These are phyloP conservation scores for Castanopsis chinensis DNA, from an alignment of 306 rosid species.

Conservation along the genomic window DNA sequence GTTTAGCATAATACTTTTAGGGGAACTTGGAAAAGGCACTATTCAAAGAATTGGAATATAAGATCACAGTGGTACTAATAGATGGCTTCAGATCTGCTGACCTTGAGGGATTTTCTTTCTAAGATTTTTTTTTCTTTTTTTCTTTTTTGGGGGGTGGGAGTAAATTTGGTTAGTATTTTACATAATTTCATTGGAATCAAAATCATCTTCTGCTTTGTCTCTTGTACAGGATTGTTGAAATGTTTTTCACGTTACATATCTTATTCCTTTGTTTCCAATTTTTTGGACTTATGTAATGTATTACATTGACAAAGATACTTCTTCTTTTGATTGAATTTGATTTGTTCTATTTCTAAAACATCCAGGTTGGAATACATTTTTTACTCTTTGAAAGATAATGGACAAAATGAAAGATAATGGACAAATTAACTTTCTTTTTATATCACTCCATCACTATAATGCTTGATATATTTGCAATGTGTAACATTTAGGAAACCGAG, in stretches of 20 bases:
- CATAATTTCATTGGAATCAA: neutral
- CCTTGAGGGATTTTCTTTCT: neutral
- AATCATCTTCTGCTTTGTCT: no score
- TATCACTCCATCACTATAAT: neutral
- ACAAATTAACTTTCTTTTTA: neutral
- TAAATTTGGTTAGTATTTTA: neutral
- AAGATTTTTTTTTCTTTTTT: neutral
- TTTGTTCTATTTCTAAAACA: neutral
- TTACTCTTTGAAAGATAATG: neutral
- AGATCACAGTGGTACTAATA: neutral
- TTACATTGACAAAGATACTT: neutral
- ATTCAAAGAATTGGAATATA: neutral
- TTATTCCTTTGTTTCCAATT: neutral
- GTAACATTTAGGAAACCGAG: slow-evolving; percentile 78
- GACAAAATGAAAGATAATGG: no score
- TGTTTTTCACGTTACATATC: neutral
- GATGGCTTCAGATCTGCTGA: no score
- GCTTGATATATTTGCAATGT: slow-evolving; percentile 27
- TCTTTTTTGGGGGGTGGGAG: neutral
- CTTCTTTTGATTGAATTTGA: neutral
- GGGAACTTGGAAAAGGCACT: neutral
- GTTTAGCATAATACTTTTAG: neutral
- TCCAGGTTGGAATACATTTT: neutral
- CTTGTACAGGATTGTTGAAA: no score
- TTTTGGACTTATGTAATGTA: neutral